phyloP scores from a whole-genome alignment of 805 yeast species.

The Candida endomychidarum region DNA sequence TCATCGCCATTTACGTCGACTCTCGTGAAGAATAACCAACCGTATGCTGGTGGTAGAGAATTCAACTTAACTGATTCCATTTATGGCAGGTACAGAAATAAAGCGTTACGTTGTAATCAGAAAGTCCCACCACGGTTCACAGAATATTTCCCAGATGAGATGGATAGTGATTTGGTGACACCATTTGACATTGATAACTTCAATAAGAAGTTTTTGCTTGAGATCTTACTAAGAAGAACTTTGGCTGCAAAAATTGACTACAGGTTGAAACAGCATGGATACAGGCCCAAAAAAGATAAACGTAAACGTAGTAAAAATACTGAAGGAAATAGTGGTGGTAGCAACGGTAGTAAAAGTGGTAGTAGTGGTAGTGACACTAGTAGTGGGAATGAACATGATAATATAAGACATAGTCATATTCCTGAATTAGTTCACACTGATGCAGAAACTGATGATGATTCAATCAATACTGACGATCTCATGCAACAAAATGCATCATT shows the following conservation, averaged over 20 bases:
- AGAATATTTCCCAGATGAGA: constrained; percentile 30
- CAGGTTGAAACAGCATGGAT: constrained; percentile 25
- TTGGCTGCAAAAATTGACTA: constrained; percentile 42
- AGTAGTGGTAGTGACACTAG: not conserved
- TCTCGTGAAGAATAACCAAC: constrained; percentile 15
- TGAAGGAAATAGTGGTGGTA: not conserved
- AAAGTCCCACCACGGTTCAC: constrained; percentile 27
- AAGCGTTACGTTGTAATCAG: constrained; percentile 23
- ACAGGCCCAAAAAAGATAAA: not conserved
- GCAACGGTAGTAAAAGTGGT: not conserved
- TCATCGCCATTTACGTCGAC: constrained; percentile 19
- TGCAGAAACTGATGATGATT: constrained; percentile 22
- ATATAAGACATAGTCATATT: constrained; percentile 16
- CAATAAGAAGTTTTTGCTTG: constrained; percentile 34
- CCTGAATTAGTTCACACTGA: constrained; percentile 19
- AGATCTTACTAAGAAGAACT: constrained; percentile 39
- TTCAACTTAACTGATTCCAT: constrained; percentile 20
- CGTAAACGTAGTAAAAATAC: not conserved
- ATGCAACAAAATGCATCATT: constrained; percentile 32
- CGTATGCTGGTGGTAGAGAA: constrained; percentile 6
- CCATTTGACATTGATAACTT: constrained; percentile 27
- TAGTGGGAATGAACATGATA: constrained; percentile 1
- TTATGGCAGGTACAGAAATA: constrained; percentile 27
- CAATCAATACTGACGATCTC: constrained; percentile 29
- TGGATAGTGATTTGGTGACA: constrained; percentile 21